Percentiles rank a stretch among this genome's conserved stretches.
phyloP scores from a whole-genome alignment of 202 grass and related monocot genomes.

The Panicum hallii region DNA sequence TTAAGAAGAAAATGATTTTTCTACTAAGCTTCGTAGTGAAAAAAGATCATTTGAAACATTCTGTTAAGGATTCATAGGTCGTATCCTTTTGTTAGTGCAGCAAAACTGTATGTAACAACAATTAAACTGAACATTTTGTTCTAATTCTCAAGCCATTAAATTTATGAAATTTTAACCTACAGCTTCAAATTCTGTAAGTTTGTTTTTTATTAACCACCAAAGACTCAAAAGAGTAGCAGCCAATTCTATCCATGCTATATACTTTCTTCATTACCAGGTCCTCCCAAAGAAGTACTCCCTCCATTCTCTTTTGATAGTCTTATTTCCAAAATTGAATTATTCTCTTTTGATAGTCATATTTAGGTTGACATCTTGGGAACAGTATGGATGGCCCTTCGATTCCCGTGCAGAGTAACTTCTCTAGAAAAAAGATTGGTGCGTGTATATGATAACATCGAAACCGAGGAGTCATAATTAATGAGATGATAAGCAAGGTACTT shows the following conservation, averaged over 20 bases:
- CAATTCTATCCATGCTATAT: conserved; percentile 6
- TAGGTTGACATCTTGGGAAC: too few relatives aligned
- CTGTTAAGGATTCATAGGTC: neutral
- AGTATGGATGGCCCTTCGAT: too few relatives aligned
- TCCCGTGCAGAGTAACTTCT: too few relatives aligned
- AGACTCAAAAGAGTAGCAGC: neutral
- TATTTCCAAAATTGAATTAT: too few relatives aligned
- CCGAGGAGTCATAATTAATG: too few relatives aligned
- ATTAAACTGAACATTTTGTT: neutral
- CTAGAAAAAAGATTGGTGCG: too few relatives aligned
- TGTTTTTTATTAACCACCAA: neutral
- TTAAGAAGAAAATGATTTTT: too few relatives aligned
- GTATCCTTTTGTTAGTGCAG: neutral
- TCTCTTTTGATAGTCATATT: too few relatives aligned
- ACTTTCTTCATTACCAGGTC: conserved; percentile 1
- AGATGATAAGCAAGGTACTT: too few relatives aligned
- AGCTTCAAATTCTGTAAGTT: neutral
- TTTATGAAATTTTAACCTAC: neutral
- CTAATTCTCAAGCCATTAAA: conserved; percentile 1
- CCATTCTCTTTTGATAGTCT: too few relatives aligned
- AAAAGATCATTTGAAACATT: neutral
- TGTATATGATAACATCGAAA: too few relatives aligned
- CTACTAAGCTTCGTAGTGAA: neutral
- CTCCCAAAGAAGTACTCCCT: neutral
- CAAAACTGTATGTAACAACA: conserved; percentile 31